A percentile compares a stretch with the other conserved stretches of the same genome.
These are phyloP conservation scores for Podospora pseudocomata DNA, from an alignment of 495 filamentous ascomycete genomes.

Conservation along the genomic window DNA sequence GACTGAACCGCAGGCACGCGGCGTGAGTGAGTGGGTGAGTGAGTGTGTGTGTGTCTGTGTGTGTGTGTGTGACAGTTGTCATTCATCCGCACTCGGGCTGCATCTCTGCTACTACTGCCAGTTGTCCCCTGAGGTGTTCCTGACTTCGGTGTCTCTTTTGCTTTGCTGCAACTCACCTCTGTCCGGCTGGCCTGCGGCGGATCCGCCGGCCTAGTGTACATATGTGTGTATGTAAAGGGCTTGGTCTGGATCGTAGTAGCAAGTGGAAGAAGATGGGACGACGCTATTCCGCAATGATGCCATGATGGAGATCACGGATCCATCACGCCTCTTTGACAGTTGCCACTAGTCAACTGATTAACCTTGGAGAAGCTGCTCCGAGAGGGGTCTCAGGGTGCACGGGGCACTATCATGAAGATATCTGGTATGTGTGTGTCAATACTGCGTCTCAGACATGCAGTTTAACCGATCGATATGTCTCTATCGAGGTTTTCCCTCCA, in stretches of 20 bases:
- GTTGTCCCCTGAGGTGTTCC: neutral
- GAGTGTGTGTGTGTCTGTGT: too few relatives aligned
- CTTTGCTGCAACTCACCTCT: neutral
- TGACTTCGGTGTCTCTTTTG: neutral
- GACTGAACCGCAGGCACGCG: neutral
- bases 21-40: too few relatives aligned
- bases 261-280: neutral
- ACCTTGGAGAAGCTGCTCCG: neutral
- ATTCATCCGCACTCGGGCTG: neutral
- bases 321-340: neutral
- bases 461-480: neutral
- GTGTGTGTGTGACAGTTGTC: neutral
- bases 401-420: neutral
- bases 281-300: neutral
- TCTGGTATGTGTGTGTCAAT: neutral
- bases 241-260: neutral
- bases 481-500: conserved; percentile 4
- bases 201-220: neutral
- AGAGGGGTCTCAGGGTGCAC: neutral
- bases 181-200: neutral
- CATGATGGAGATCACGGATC: neutral
- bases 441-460: neutral
- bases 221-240: neutral
- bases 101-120: neutral
- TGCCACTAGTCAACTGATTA: neutral